Percentiles rank a stretch among this genome's conserved stretches.
Evolutionary conservation across 176 grass and related monocot genomes (phyloP).

Genomic region (Otatea glauca): DNA sequence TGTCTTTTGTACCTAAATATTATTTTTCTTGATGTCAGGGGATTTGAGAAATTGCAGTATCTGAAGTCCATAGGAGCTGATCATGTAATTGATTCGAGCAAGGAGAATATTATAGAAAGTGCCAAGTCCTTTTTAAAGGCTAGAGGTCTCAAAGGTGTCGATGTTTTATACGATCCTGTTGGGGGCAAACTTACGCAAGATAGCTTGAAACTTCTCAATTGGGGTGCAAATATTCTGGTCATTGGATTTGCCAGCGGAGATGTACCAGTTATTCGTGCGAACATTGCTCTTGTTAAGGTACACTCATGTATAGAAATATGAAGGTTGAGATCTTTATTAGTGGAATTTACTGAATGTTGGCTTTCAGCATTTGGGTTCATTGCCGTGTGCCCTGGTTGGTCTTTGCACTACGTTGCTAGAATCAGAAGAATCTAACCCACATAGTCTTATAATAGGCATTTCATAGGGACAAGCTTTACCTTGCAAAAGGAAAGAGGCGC

Average conservation of each 20-base stretch:
- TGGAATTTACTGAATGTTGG: constrained; percentile 4
- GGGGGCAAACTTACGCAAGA: constrained; percentile 94
- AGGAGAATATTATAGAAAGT: constrained; percentile 77
- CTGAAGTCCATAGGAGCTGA: constrained; percentile 89
- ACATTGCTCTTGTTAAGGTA: constrained; percentile 95
- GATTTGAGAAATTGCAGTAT: constrained; percentile 70
- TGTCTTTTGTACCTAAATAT: constrained; percentile 18
- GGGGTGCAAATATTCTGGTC: constrained; percentile 91
- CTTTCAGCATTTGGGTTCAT: neutral
- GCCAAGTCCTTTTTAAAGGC: constrained; percentile 84
- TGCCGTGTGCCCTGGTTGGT: neutral
- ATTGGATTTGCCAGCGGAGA: constrained; percentile 99
- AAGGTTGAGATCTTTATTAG: neutral
- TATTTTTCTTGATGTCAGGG: constrained; percentile 53
- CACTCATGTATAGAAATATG: constrained; percentile 2
- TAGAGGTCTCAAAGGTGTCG: constrained; percentile 77
- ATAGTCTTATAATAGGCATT: neutral
- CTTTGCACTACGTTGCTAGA: constrained; percentile 10
- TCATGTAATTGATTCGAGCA: constrained; percentile 80
- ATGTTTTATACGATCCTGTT: constrained; percentile 95
- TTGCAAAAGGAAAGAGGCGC: constrained; percentile 4
- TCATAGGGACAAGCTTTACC: neutral
- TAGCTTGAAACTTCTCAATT: constrained; percentile 92
- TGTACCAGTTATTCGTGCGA: constrained; percentile 80
- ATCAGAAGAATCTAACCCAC: neutral